These are phyloP conservation scores for Termitomyces sp. DNA, from an alignment of 768 basidiomycete species.

Conservation along the genomic window DNA sequence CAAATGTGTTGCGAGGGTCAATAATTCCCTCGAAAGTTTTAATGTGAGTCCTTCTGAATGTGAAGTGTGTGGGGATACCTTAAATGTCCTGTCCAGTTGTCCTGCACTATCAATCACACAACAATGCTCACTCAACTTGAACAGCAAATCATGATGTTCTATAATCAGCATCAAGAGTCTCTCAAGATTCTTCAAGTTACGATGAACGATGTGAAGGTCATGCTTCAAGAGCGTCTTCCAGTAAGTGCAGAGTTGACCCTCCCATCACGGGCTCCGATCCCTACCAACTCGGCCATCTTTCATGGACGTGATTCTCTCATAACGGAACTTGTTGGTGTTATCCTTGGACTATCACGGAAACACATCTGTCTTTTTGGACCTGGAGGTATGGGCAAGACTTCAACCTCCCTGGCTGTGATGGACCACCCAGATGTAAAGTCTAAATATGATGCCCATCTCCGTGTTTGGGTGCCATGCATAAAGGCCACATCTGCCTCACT, in stretches of 20 bases:
- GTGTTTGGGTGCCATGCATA: conserved; percentile 23
- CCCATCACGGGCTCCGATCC: background rate
- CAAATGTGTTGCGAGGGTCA: conserved; percentile 1
- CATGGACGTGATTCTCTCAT: conserved; percentile 13
- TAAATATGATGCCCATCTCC: conserved; percentile 15
- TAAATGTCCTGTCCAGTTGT: background rate
- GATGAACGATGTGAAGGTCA: conserved; percentile 1
- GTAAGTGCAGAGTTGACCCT: no score
- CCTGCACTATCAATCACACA: background rate
- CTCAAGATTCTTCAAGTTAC: background rate
- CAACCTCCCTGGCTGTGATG: conserved; percentile 27
- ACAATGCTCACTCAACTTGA: conserved; percentile 1
- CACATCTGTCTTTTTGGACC: conserved; percentile 21
- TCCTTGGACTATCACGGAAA: background rate
- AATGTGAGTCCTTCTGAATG: background rate
- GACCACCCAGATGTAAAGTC: conserved; percentile 14
- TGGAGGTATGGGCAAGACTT: conserved; percentile 31
- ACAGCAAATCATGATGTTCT: conserved; percentile 5
- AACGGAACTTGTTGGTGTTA: conserved; percentile 6
- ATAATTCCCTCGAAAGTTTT: conserved; percentile 5
- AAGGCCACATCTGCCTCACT: conserved; percentile 18
- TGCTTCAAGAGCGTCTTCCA: background rate
- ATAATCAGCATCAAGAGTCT: background rate
- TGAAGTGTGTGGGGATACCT: background rate
- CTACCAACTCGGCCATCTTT: conserved; percentile 14